A percentile compares a stretch with the other conserved stretches of the same genome.
phyloP scores from a whole-genome alignment of 2,329 filamentous ascomycete genomes.

The Colletotrichum sp. region DNA sequence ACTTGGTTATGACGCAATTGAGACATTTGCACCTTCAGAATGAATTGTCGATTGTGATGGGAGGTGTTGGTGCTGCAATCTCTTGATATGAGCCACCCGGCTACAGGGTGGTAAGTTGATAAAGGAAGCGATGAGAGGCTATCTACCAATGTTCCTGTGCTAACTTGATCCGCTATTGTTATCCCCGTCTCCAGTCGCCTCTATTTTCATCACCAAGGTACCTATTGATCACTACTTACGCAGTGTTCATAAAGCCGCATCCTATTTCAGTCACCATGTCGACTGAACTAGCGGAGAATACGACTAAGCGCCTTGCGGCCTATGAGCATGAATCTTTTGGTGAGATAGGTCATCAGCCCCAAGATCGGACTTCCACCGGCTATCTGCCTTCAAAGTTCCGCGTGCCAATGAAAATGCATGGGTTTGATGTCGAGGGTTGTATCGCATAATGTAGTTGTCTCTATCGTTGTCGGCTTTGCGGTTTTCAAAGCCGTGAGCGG shows the following conservation, averaged over 20 bases:
- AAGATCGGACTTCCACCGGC: background rate
- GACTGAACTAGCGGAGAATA: background rate
- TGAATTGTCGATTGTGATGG: background rate
- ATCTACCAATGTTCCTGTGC: no score
- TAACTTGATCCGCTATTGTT: no score
- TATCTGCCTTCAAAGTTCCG: background rate
- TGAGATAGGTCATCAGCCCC: background rate
- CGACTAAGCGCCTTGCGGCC: background rate
- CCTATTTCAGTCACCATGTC: background rate
- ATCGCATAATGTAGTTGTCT: background rate
- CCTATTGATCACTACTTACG: no score
- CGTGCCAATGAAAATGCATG: fast-evolving
- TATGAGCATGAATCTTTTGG: background rate
- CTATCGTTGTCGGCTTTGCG: background rate
- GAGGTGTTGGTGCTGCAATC: fast-evolving
- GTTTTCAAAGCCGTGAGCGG: background rate
- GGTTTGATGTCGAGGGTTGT: background rate
- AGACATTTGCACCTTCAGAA: background rate
- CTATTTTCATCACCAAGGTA: background rate
- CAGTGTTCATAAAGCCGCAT: no score
- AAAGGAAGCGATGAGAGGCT: background rate
- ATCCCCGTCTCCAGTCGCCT: fast-evolving
- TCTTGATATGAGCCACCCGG: background rate
- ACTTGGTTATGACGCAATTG: background rate
- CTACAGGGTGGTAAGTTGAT: background rate